Percentiles rank a stretch among this genome's conserved stretches.
These are phyloP conservation scores for Fragaria ananassa DNA, from an alignment of 306 rosid genomes.

Conservation along the genomic window DNA sequence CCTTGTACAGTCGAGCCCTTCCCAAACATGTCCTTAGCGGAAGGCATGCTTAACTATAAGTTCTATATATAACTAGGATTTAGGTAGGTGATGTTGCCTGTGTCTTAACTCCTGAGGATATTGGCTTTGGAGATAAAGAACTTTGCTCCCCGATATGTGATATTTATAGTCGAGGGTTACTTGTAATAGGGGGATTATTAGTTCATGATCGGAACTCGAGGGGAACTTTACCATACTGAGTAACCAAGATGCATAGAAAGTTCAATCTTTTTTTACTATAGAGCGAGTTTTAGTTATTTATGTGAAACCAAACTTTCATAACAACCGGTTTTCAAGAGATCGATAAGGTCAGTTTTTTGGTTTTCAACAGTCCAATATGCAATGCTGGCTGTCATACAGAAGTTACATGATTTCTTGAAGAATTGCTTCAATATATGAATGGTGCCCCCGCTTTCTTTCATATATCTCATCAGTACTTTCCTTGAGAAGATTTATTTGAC, in stretches of 20 bases:
- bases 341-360: background rate
- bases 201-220: background rate
- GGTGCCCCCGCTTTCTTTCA: too few relatives aligned
- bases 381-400: too few relatives aligned
- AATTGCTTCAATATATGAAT: too few relatives aligned
- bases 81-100: too few relatives aligned
- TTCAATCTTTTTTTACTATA: background rate
- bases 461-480: too few relatives aligned
- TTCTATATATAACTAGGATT: too few relatives aligned
- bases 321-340: background rate
- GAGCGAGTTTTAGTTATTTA: too few relatives aligned
- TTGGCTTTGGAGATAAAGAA: background rate
- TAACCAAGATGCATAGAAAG: background rate
- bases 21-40: background rate
- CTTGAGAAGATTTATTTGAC: too few relatives aligned
- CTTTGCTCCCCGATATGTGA: background rate
- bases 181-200: background rate
- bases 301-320: background rate
- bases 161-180: background rate
- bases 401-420: too few relatives aligned
- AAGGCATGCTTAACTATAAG: background rate
- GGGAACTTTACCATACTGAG: background rate
- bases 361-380: background rate
- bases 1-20: background rate
- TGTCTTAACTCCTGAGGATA: background rate